Percentiles rank a stretch among this genome's conserved stretches.
Evolutionary conservation across 192 early-diverging fungal genomes (phyloP).

Genomic region (Mortierella alpina): DNA sequence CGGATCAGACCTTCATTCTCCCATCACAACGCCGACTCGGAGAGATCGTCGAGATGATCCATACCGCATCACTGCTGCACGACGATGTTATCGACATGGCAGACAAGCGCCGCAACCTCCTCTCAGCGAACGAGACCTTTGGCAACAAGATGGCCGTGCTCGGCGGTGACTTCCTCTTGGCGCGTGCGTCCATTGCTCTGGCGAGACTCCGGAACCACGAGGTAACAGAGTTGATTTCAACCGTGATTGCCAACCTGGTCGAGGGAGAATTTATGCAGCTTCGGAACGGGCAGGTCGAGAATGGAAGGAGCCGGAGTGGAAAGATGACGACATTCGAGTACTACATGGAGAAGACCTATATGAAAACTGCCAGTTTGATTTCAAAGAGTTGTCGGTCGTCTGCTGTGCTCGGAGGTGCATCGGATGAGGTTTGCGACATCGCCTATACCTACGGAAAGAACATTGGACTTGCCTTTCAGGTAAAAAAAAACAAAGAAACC

Average conservation of each 20-base stretch:
- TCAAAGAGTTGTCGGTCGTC: constrained; percentile 91
- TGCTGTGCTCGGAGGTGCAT: constrained; percentile 84
- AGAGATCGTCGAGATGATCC: constrained; percentile 98
- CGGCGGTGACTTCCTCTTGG: constrained; percentile 93
- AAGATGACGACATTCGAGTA: constrained; percentile 78
- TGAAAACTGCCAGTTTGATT: constrained; percentile 95
- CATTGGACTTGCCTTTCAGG: constrained; percentile 95
- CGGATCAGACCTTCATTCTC: constrained; percentile 67
- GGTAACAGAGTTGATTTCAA: constrained; percentile 92
- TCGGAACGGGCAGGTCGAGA: constrained; percentile 50
- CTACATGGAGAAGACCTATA: constrained; percentile 95
- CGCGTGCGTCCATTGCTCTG: constrained; percentile 91
- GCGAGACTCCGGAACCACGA: constrained; percentile 90
- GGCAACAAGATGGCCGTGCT: constrained; percentile 99
- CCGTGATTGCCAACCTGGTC: constrained; percentile 92
- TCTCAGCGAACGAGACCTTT: constrained; percentile 86
- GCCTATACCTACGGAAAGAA: constrained; percentile 91
- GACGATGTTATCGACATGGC: constrained; percentile 87
- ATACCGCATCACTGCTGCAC: constrained; percentile 94
- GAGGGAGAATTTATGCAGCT: constrained; percentile 99
- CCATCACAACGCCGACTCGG: constrained; percentile 92
- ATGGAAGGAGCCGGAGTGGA: constrained; percentile 21
- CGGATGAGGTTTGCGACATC: constrained; percentile 76
- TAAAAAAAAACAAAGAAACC: constrained; percentile 27
- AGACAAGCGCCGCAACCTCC: constrained; percentile 75